Conservation (phyloP, 345 rosid genomes). For the Dovyalis caffra region DNA sequence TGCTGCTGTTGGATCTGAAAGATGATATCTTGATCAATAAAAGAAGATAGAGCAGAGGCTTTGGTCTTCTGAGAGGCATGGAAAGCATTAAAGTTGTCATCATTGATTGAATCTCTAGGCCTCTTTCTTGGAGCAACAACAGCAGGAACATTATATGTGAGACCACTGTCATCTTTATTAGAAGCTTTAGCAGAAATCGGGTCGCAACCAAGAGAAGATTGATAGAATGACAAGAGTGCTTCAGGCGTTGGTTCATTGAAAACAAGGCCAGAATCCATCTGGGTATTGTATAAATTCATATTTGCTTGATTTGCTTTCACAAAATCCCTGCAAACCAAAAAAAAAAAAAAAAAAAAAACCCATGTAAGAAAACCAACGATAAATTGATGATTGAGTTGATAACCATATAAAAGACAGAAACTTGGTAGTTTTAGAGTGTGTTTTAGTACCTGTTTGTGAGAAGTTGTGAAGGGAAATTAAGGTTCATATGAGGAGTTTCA, state of each 20-base stretch:
- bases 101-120: slow-evolving; percentile 33
- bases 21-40: slow-evolving; percentile 36
- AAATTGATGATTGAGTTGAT: background rate
- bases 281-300: slow-evolving; percentile 29
- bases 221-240: slow-evolving; percentile 27
- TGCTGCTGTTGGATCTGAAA: slow-evolving; percentile 59
- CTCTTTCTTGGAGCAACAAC: slow-evolving; percentile 41
- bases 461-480: slow-evolving; percentile 39
- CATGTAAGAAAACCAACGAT: background rate
- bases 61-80: slow-evolving; percentile 37
- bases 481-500: slow-evolving; percentile 46
- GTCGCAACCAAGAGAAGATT: slow-evolving; percentile 36
- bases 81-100: slow-evolving; percentile 23
- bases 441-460: slow-evolving; percentile 34
- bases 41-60: slow-evolving; percentile 27
- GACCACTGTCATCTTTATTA: slow-evolving; percentile 50
- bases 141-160: slow-evolving; percentile 44
- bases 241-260: slow-evolving; percentile 30
- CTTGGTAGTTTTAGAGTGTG: background rate
- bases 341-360: background rate
- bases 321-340: slow-evolving; percentile 41
- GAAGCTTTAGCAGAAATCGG: slow-evolving; percentile 33
- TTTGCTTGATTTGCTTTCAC: slow-evolving; percentile 39
- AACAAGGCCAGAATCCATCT: slow-evolving; percentile 36
- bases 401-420: background rate